Percentiles rank a stretch among this genome's conserved stretches.
Evolutionary conservation across 306 rosid species (phyloP).

Genomic region (Astragalus membranaceus): DNA sequence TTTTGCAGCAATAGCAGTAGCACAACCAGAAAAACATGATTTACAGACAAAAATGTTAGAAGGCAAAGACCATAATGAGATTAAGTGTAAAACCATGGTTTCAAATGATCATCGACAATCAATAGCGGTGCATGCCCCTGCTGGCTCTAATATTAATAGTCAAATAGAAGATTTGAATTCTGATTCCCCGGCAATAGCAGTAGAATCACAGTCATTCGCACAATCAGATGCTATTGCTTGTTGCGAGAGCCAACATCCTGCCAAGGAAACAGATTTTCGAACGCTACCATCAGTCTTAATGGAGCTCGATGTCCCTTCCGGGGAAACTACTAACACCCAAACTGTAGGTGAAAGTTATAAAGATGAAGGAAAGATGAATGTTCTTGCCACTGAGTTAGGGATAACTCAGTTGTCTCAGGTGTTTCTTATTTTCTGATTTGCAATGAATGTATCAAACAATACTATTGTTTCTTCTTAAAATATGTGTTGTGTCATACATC

Average conservation of each 20-base stretch:
- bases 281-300: neutral
- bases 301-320: constrained; percentile 5
- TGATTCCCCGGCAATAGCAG: neutral
- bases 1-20: neutral
- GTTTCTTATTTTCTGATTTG: neutral
- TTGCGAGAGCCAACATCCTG: neutral
- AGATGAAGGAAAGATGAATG: neutral
- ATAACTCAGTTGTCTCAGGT: constrained; percentile 15
- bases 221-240: neutral
- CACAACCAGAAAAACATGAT: neutral
- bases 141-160: neutral
- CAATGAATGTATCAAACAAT: neutral
- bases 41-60: neutral
- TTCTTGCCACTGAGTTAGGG: neutral
- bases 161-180: neutral
- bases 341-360: neutral
- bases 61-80: neutral
- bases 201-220: neutral
- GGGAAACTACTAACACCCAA: neutral
- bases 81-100: neutral
- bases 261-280: neutral
- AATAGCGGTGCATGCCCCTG: neutral
- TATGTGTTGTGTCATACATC: neutral
- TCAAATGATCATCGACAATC: neutral
- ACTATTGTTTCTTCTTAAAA: neutral